Evolutionary conservation across 352 stramenopile species (phyloP), one percentile per base, ranked within the genome.

Genomic region (Phytophthora megakarya): DNA sequence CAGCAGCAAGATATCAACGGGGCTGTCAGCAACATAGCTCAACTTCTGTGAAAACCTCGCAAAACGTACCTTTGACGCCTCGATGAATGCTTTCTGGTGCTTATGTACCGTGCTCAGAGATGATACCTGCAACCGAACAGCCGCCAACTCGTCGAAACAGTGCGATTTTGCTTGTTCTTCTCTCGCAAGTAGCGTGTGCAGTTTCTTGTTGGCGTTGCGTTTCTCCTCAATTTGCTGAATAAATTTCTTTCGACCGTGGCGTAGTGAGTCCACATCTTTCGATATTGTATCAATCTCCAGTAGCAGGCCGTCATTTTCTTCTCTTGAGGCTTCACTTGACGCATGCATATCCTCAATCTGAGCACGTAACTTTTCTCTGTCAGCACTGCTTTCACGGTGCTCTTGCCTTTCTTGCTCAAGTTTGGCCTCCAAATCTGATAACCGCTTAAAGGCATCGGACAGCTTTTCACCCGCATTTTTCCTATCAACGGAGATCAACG

Each of bases 161-260:
- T 92, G 78, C 7, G 73, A 68, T 49, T 91, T 92, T 1, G 78
- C 73, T 44, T 92, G 82, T 32, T 87, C 74, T 28, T 91, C 80
- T 35, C 83, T 89, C 15, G 83, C 73, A 21, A 90, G 40, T 22
- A 90, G 66, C 3, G 72, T 81, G 42, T 91, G 73, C 47, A 93
- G 62, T 43, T 93, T 93, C 67, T 90, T 89, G 38, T 80, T 81
- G 13, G 78, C 72, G 21, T 79, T 88, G n/a, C 86, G 81, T 28
- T 91, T 92, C 30, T 93, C 85, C 32, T 92, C 81, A 25, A 94
- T 69, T 46, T 95, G 86, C 48, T 90, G 76, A 28, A 85, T 21
- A 15, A 89, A 73, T 59, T 93, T 95, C 62, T 92, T 93, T 7
- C 86, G 81, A 22, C 69, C 70, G 32, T 89, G 78, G 8, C 84